phyloP scores from a whole-genome alignment of 495 filamentous ascomycete genomes.

The Parachaetomium inaequale region DNA sequence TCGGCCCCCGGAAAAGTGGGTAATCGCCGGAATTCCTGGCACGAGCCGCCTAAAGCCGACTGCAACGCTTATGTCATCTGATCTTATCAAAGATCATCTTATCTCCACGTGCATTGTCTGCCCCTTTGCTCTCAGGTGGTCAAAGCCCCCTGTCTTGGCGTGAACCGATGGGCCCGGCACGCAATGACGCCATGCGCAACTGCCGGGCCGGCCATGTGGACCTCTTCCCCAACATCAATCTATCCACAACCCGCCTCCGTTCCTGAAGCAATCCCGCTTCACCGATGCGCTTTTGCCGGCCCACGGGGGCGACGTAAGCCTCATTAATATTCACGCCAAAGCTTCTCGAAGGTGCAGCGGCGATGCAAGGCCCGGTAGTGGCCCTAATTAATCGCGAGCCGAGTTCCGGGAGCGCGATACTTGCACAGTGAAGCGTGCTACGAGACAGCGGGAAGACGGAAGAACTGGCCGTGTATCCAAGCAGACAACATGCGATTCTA shows the following conservation, averaged over 20 bases:
- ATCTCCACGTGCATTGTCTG: background rate
- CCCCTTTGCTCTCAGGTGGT: background rate
- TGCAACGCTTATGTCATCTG: background rate
- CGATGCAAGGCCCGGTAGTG: background rate
- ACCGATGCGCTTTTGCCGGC: background rate
- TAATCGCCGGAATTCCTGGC: background rate
- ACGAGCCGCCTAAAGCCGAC: constrained; percentile 6
- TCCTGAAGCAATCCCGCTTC: background rate
- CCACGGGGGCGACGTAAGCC: constrained; percentile 10
- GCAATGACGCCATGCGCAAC: background rate
- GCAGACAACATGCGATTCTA: background rate
- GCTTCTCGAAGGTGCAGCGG: background rate
- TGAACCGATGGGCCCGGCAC: background rate
- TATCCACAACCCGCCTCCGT: background rate
- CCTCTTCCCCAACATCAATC: background rate
- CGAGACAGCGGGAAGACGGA: background rate
- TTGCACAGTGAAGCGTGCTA: background rate
- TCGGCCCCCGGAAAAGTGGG: constrained; percentile 9
- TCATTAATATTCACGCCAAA: background rate
- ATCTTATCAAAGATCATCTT: background rate
- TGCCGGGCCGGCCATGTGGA: background rate
- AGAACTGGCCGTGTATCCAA: background rate
- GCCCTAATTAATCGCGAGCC: background rate
- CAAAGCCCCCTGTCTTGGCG: background rate
- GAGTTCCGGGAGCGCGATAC: background rate